Conservation (phyloP, 2,329 filamentous ascomycete genomes). For the Phaeosphaeriaceae sp. region DNA sequence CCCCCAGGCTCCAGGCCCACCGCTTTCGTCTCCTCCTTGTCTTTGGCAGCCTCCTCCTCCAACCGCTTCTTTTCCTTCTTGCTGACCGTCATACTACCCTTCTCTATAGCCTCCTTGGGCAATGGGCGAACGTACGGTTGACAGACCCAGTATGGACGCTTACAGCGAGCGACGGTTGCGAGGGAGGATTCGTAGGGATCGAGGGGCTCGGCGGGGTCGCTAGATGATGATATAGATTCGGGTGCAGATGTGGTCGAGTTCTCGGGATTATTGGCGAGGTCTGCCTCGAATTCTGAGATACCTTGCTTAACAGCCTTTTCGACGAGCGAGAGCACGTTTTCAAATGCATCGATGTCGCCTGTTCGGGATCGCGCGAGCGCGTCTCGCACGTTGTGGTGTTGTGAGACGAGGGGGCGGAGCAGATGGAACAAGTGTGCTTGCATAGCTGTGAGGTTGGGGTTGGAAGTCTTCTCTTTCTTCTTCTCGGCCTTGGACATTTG, state of each 20-base stretch:
- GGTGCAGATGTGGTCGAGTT: neutral
- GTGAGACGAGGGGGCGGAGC: slow-evolving; percentile 78
- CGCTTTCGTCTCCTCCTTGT: slow-evolving; percentile 33
- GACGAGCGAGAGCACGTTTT: slow-evolving; percentile 76
- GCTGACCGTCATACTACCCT: slow-evolving; percentile 76
- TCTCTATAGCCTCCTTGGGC: slow-evolving; percentile 84
- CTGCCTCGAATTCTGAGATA: slow-evolving; percentile 68
- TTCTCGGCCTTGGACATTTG: slow-evolving; percentile 53
- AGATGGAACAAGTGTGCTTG: slow-evolving; percentile 95
- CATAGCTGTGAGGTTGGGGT: slow-evolving; percentile 77
- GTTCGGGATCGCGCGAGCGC: slow-evolving; percentile 73
- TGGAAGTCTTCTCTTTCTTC: slow-evolving; percentile 57
- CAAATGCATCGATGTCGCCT: slow-evolving; percentile 78
- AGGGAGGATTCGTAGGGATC: slow-evolving; percentile 64
- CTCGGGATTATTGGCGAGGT: slow-evolving; percentile 21
- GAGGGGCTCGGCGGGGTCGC: slow-evolving; percentile 1
- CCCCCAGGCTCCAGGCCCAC: slow-evolving; percentile 35
- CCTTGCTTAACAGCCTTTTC: slow-evolving; percentile 78
- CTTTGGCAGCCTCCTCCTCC: slow-evolving; percentile 51
- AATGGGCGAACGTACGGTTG: slow-evolving; percentile 87
- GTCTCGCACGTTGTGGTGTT: slow-evolving; percentile 84
- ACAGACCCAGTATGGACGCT: slow-evolving; percentile 86
- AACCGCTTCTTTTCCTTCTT: slow-evolving; percentile 66
- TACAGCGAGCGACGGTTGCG: slow-evolving; percentile 73
- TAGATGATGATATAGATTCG: neutral